Conservation (phyloP, 306 rosid species). For the Gastrolobium villosum region DNA sequence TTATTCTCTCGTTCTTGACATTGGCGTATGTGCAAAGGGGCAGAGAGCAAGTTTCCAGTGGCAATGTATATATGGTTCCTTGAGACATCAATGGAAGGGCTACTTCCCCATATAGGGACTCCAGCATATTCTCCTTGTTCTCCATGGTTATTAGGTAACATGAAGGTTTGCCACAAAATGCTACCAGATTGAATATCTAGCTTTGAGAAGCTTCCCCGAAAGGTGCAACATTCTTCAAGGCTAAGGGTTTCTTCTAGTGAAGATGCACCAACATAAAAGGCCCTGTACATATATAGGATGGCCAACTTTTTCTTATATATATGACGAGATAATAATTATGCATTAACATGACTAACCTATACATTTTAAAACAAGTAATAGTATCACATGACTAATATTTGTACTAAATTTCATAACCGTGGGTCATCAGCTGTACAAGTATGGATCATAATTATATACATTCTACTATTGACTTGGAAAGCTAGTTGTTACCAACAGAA, state of each 20-base stretch:
- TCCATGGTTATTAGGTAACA: conserved; percentile 61
- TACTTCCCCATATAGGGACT: conserved; percentile 74
- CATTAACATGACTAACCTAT: too few species aligned
- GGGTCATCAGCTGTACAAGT: too few species aligned
- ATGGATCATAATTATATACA: too few species aligned
- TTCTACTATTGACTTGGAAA: too few species aligned
- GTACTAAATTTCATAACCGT: too few species aligned
- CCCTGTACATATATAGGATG: neutral
- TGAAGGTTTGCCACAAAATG: conserved; percentile 63
- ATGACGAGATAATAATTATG: too few species aligned
- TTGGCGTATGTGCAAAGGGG: conserved; percentile 46
- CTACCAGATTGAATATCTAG: conserved; percentile 51
- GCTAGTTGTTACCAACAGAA: too few species aligned
- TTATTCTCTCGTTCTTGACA: conserved; percentile 66
- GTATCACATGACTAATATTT: too few species aligned
- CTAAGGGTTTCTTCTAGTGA: conserved; percentile 52
- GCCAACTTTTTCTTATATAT: too few species aligned
- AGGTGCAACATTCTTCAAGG: conserved; percentile 58
- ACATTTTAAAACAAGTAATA: too few species aligned
- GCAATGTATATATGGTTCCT: conserved; percentile 64
- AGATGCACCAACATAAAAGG: conserved; percentile 46
- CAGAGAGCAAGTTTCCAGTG: conserved; percentile 66
- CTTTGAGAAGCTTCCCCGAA: conserved; percentile 65
- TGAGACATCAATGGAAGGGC: conserved; percentile 62
- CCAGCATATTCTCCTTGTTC: conserved; percentile 57